Conservation (phyloP, 352 stramenopile genomes). For the Nannochloropsis limnetica region DNA sequence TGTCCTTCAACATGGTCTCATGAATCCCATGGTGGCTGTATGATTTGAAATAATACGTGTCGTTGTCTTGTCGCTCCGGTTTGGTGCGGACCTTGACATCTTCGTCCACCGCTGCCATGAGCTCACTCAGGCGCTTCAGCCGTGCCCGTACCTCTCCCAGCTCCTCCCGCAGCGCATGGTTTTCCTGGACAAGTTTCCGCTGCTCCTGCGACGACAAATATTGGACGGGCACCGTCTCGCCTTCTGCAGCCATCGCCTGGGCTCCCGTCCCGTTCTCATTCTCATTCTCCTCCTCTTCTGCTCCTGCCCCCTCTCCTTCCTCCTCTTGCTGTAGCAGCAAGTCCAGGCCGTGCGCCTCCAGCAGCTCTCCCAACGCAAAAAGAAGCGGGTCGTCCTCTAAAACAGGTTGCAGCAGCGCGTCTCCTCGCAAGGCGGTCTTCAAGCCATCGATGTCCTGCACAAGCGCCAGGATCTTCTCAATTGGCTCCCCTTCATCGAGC, state of each 20-base stretch:
- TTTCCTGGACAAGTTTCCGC: not conserved
- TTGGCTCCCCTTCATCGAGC: not conserved
- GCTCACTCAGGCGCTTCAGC: conserved; percentile 10
- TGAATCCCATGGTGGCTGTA: conserved; percentile 51
- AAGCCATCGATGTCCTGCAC: conserved; percentile 7
- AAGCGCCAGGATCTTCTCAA: not conserved
- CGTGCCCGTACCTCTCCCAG: not conserved
- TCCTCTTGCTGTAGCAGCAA: not conserved
- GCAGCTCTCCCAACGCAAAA: not conserved
- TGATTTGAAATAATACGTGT: conserved; percentile 52
- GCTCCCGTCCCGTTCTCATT: not conserved
- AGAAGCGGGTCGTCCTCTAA: conserved; percentile 3
- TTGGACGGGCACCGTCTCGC: no score
- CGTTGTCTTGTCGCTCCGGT: conserved; percentile 52
- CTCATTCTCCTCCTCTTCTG: not conserved
- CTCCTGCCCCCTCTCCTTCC: not conserved
- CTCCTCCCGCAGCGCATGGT: not conserved
- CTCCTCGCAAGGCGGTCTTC: not conserved
- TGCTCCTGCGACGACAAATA: not conserved
- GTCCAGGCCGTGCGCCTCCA: conserved; percentile 3
- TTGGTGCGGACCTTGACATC: not conserved
- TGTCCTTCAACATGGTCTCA: conserved; percentile 54
- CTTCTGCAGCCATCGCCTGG: not conserved
- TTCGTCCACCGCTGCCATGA: not conserved
- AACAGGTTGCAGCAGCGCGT: not conserved